Percentiles rank a stretch among this genome's conserved stretches.
phyloP scores from a whole-genome alignment of 2,329 filamentous ascomycete species.

The Fusarium staphyleae region DNA sequence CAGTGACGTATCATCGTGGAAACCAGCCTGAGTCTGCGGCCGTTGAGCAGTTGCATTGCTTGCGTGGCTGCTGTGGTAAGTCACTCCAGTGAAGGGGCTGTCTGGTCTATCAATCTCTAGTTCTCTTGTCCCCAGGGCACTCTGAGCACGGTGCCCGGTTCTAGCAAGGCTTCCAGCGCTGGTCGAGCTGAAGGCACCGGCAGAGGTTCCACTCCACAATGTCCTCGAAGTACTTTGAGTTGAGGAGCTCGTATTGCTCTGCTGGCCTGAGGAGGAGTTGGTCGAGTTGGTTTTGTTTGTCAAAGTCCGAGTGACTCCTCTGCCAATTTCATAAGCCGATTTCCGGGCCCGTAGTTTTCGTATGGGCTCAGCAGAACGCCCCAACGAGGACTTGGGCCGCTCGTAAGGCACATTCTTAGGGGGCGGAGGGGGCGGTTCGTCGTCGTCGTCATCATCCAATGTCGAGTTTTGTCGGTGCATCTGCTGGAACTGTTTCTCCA shows the following conservation, averaged over 20 bases:
- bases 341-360: slow-evolving; percentile 68
- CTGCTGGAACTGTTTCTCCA: slow-evolving; percentile 82
- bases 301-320: slow-evolving; percentile 76
- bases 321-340: slow-evolving; percentile 79
- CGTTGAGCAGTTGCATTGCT: slow-evolving; percentile 60
- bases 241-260: slow-evolving; percentile 75
- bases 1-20: slow-evolving; percentile 69
- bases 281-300: slow-evolving; percentile 90
- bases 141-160: slow-evolving; percentile 71
- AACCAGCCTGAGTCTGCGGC: slow-evolving; percentile 71
- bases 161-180: slow-evolving; percentile 93
- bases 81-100: slow-evolving; percentile 77
- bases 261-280: slow-evolving; percentile 75
- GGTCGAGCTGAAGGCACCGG: slow-evolving; percentile 89
- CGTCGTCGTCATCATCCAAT: slow-evolving; percentile 46
- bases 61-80: slow-evolving; percentile 89
- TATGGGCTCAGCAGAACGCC: slow-evolving; percentile 49
- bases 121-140: slow-evolving; percentile 68
- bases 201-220: slow-evolving; percentile 92
- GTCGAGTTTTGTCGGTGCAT: slow-evolving; percentile 69
- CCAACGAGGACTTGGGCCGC: slow-evolving; percentile 67
- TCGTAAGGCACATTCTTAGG: slow-evolving; percentile 61
- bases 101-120: slow-evolving; percentile 63
- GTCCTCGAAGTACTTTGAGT: slow-evolving; percentile 83
- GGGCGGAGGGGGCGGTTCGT: slow-evolving; percentile 66